Evolutionary conservation across 805 yeast genomes (phyloP).

Genomic region (Candida schatavii): DNA sequence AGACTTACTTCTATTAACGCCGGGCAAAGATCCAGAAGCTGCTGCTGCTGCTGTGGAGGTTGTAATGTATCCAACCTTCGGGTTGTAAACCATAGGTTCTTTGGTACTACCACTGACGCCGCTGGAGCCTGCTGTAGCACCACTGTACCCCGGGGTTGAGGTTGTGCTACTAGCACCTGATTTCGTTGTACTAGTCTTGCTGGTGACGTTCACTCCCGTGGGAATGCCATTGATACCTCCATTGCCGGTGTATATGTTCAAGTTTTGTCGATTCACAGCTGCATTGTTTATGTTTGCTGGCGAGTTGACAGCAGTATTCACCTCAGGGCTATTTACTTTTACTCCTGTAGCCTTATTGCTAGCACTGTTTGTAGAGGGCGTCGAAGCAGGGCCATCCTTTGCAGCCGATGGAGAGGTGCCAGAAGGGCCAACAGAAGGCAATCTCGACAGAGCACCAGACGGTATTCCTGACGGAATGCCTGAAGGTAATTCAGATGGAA

Average conservation of each 20-base stretch:
- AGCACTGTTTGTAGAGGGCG: neutral
- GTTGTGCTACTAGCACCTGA: neutral
- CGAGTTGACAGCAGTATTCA: neutral
- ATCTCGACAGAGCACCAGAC: neutral
- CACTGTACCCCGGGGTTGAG: neutral
- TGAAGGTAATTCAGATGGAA: neutral
- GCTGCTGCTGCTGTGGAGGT: no score
- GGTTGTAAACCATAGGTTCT: conserved; percentile 3
- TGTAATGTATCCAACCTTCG: conserved; percentile 3
- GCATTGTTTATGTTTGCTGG: neutral
- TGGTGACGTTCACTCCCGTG: neutral
- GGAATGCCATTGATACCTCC: conserved; percentile 1
- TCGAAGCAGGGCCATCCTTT: neutral
- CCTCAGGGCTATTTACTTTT: neutral
- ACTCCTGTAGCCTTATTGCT: neutral
- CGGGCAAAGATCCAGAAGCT: no score
- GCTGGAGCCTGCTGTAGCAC: neutral
- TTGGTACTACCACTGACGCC: neutral
- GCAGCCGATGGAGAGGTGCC: neutral
- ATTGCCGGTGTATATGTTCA: conserved; percentile 1
- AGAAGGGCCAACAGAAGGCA: neutral
- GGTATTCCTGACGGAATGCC: neutral
- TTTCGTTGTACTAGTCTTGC: neutral
- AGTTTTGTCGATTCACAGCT: neutral
- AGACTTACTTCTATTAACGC: conserved; percentile 10